Percentiles rank a stretch among this genome's conserved stretches.
Evolutionary conservation across 345 rosid genomes (phyloP).

Genomic region (Durio zibethinus): DNA sequence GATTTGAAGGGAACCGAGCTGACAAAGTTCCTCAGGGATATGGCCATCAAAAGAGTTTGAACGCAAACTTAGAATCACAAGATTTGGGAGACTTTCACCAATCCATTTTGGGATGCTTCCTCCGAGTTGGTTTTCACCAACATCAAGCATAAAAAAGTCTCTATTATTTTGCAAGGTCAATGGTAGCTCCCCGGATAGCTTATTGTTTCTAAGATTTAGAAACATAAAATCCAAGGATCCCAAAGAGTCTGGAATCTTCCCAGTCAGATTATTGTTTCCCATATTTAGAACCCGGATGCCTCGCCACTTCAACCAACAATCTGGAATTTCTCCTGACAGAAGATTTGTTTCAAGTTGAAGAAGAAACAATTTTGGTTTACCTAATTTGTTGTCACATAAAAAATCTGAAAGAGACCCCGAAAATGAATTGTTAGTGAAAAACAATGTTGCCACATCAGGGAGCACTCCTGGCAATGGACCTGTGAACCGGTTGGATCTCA

Average conservation of each 20-base stretch:
- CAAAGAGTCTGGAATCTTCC: conserved; percentile 11
- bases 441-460: conserved; percentile 39
- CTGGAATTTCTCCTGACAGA: neutral
- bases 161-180: conserved; percentile 1
- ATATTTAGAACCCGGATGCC: conserved; percentile 2
- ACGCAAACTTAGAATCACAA: conserved; percentile 1
- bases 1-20: conserved; percentile 12
- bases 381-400: neutral
- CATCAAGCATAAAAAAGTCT: neutral
- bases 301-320: neutral
- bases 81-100: conserved; percentile 2
- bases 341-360: neutral
- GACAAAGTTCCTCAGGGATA: conserved; percentile 14
- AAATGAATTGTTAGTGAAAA: neutral
- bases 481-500: conserved; percentile 1
- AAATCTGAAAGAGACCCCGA: conserved; percentile 21
- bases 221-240: neutral
- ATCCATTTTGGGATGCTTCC: conserved; percentile 17
- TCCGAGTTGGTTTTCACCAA: conserved; percentile 8
- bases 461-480: neutral
- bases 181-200: conserved; percentile 12
- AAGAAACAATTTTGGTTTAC: neutral
- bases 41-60: conserved; percentile 18
- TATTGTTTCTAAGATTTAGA: conserved; percentile 13
- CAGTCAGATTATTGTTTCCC: conserved; percentile 20